Base-by-base conservation (phyloP, 495 filamentous ascomycete species). In the Bryoglossum gracile region DNA sequence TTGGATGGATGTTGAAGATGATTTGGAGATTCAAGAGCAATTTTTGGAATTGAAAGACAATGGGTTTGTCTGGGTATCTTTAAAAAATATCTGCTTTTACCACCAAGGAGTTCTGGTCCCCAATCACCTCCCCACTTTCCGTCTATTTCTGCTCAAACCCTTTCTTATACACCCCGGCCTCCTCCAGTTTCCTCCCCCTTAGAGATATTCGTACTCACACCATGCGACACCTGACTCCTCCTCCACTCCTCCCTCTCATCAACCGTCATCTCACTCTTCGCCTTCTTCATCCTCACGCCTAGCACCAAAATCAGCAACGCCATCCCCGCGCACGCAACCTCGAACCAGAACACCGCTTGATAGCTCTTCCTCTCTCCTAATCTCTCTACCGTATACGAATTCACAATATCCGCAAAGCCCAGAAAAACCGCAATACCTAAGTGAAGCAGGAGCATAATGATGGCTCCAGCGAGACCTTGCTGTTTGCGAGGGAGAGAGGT, bases 351-450 rank as follows among this genome's bases (percentile, higher is more conserved):
- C 1, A 78, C 79, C 0, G 73, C 68, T 53, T 81, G 75, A 56
- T 82, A 86, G 17, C 76, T 77, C 48, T 63, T 23, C 28, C 67
- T 66, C n/a, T 65, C 14, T 0, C 73, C 74, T 4, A 65, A 33
- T 1, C 72, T 56, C 2, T 59, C 62, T 0, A 77, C 76, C 23
- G 65, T 65, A 32, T 80, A 68, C 14, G 84, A 72, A 30, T 59
- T 55, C 8, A 62, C 54, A 19, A 87, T 70, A 59, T 94, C 87
- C 0, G 81, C 84, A 37, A 94, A 74, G 0, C 82, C 85, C 3
- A 94, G 71, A 65, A 82, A 83, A 44, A 92, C 79, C 0, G 86
- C 83, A 50, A 92, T 88, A n/a, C 85, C 87, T n/a, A 94, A 68
- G 51, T 87, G 84, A 24, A 90, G 38, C 3, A 77, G 45, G 41